Evolutionary conservation across 2,329 filamentous ascomycete genomes (phyloP).

Genomic region (Penicillium sp.): DNA sequence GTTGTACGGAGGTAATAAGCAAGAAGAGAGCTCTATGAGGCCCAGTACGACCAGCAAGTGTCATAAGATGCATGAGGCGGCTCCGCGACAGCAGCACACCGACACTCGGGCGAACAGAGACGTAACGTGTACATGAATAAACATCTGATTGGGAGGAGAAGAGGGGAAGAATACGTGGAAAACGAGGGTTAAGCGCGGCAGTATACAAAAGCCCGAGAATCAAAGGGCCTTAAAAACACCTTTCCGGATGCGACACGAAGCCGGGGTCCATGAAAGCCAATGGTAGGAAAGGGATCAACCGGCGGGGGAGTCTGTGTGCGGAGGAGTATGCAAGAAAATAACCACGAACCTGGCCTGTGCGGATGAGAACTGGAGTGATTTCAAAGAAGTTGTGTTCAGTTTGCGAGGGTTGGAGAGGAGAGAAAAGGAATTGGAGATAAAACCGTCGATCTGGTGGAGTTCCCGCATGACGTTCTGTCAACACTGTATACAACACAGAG

Average conservation of each 20-base stretch:
- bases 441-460: not conserved
- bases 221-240: constrained; percentile 12
- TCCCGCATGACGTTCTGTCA: constrained; percentile 5
- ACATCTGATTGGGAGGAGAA: constrained; percentile 17
- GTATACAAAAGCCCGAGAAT: constrained; percentile 11
- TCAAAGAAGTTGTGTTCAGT: not conserved
- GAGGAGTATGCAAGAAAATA: constrained; percentile 13
- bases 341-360: constrained; percentile 16
- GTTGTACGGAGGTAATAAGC: constrained; percentile 15
- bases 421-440: constrained; percentile 2
- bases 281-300: constrained; percentile 16
- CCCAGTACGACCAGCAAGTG: constrained; percentile 8
- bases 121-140: constrained; percentile 13
- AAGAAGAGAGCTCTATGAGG: constrained; percentile 12
- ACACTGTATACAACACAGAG: not conserved
- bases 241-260: constrained; percentile 14
- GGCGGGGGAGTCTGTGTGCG: constrained; percentile 10
- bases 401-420: not conserved
- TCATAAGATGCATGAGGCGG: constrained; percentile 23
- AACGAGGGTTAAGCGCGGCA: constrained; percentile 25
- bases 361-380: not conserved
- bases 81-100: constrained; percentile 17
- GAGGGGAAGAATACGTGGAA: constrained; percentile 1
- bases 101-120: constrained; percentile 6
- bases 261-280: constrained; percentile 7